Evolutionary conservation across 2,329 filamentous ascomycete genomes (phyloP).

Genomic region (Penicillium sp.): DNA sequence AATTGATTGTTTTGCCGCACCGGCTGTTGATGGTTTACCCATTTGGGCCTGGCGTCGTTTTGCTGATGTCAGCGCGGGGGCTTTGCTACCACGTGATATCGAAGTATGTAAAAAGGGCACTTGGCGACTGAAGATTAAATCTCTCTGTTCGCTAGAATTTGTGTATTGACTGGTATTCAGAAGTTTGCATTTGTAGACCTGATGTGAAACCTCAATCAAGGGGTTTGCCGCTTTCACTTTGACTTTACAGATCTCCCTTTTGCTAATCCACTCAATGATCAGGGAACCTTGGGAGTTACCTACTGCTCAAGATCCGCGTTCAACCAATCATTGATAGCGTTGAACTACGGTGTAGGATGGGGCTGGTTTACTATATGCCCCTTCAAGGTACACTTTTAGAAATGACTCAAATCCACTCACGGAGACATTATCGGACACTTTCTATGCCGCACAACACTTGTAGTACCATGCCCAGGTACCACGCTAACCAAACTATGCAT

Average conservation of each 20-base stretch:
- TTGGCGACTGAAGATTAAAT: constrained; percentile 1
- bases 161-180: too few species aligned
- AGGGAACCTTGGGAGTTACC: neutral
- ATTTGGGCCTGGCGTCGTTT: constrained; percentile 26
- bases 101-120: neutral
- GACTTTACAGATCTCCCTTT: neutral
- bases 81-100: constrained; percentile 7
- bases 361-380: neutral
- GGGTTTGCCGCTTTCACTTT: neutral
- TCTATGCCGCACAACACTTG: neutral
- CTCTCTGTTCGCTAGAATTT: neutral
- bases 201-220: too few species aligned
- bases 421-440: constrained; percentile 27
- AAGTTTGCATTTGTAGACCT: accelerated
- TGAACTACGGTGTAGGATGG: neutral
- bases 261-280: neutral
- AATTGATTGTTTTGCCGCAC: constrained; percentile 31
- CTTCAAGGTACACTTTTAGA: neutral
- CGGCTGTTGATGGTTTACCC: constrained; percentile 38
- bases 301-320: neutral
- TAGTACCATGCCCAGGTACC: neutral
- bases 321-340: neutral
- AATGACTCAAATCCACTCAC: neutral
- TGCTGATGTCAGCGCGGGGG: constrained; percentile 16
- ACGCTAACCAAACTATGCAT: neutral